These are phyloP conservation scores for Pichia insulana DNA, from an alignment of 805 yeast species.

Conservation along the genomic window DNA sequence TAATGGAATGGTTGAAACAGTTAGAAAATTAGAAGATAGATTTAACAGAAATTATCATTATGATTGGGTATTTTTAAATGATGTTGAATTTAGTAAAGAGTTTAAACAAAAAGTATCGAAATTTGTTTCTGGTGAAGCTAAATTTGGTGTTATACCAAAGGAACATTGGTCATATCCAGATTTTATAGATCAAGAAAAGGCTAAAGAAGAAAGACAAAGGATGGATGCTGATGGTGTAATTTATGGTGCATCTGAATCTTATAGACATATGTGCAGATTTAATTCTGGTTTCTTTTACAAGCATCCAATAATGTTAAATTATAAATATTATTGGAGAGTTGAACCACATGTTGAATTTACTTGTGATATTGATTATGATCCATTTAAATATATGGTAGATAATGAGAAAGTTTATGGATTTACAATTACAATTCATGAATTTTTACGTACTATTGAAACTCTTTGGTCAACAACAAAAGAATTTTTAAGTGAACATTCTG, in stretches of 20 bases:
- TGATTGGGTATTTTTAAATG: slow-evolving; percentile 91
- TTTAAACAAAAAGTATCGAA: slow-evolving; percentile 48
- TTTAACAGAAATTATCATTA: slow-evolving; percentile 70
- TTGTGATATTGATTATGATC: slow-evolving; percentile 58
- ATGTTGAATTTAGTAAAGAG: slow-evolving; percentile 63
- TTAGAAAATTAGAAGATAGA: slow-evolving; percentile 66
- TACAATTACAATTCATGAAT: slow-evolving; percentile 58
- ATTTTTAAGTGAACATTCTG: slow-evolving; percentile 36
- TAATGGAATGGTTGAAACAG: slow-evolving; percentile 47
- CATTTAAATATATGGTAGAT: slow-evolving; percentile 49
- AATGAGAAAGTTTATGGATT: slow-evolving; percentile 58
- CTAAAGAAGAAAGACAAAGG: slow-evolving; percentile 49
- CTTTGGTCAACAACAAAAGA: slow-evolving; percentile 50
- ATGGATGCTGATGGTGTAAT: slow-evolving; percentile 37
- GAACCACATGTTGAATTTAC: slow-evolving; percentile 57
- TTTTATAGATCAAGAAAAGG: slow-evolving; percentile 66
- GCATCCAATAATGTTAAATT: slow-evolving; percentile 48
- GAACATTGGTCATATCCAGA: slow-evolving; percentile 87
- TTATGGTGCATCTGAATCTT: slow-evolving; percentile 34
- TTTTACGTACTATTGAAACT: slow-evolving; percentile 43
- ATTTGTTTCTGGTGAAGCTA: slow-evolving; percentile 56
- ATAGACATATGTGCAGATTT: slow-evolving; percentile 42
- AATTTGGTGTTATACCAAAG: slow-evolving; percentile 62
- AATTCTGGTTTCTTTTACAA: slow-evolving; percentile 47
- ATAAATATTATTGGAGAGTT: slow-evolving; percentile 68